Conservation (phyloP, 2,329 filamentous ascomycete genomes). For the Coniochaeta sp. region DNA sequence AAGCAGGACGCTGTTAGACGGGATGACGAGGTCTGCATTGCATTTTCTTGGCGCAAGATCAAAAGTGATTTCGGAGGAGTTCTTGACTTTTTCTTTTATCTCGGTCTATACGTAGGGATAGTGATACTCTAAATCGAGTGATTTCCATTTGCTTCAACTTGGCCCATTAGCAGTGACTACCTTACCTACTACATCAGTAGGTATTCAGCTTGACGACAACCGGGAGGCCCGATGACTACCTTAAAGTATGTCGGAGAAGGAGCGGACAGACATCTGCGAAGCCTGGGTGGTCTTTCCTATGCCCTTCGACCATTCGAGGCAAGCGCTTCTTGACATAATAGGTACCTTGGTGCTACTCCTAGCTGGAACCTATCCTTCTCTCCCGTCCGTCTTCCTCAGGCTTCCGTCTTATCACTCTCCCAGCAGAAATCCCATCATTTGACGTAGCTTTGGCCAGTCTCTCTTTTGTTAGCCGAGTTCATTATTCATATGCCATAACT, state of each 20-base stretch:
- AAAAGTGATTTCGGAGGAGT: slow-evolving; percentile 18
- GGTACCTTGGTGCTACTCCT: neutral
- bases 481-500: neutral
- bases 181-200: no score
- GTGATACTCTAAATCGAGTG: neutral
- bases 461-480: neutral
- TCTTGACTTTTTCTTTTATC: slow-evolving; percentile 14
- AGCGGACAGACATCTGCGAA: neutral
- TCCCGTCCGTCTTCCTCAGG: neutral
- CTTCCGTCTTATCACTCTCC: neutral
- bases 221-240: no score
- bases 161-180: neutral
- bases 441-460: neutral
- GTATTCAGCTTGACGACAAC: neutral
- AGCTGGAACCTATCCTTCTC: neutral
- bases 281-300: neutral
- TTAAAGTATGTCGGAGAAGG: neutral
- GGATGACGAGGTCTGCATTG: slow-evolving; percentile 46
- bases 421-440: neutral
- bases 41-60: slow-evolving; percentile 39
- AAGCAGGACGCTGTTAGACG: slow-evolving; percentile 30
- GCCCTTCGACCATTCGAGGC: neutral
- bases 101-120: neutral
- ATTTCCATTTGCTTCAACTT: neutral
- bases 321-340: neutral